Conservation (phyloP, 148 eudicot species). For the Selenicereus undatus region DNA sequence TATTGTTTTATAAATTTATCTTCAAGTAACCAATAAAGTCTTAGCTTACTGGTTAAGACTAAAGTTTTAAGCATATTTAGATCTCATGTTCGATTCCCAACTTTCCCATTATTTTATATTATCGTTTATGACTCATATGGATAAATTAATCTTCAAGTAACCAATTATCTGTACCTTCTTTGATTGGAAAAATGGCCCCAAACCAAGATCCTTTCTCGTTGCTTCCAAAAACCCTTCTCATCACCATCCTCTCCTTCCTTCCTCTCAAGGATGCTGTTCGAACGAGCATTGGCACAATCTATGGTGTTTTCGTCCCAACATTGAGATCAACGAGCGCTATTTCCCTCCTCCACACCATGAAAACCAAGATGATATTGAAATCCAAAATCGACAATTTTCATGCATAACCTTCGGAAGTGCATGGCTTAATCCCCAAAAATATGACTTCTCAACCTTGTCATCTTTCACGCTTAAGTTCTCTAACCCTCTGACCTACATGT, state of each 20-base stretch:
- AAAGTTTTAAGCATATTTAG: too few relatives aligned
- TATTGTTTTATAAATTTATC: too few relatives aligned
- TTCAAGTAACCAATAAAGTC: too few relatives aligned
- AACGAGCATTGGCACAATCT: constrained; percentile 24
- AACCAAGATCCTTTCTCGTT: constrained; percentile 8
- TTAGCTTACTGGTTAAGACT: too few relatives aligned
- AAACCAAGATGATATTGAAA: neutral
- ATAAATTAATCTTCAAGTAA: too few relatives aligned
- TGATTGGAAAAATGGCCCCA: neutral
- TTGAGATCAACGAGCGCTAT: constrained; percentile 25
- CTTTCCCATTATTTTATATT: too few relatives aligned
- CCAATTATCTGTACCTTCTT: too few relatives aligned
- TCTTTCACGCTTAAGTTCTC: constrained; percentile 32
- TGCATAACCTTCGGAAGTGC: neutral
- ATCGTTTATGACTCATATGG: too few relatives aligned
- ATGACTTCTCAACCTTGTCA: neutral
- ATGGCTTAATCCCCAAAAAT: neutral
- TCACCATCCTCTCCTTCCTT: constrained; percentile 31
- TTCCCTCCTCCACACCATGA: constrained; percentile 2
- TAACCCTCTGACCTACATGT: neutral
- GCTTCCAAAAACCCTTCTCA: constrained; percentile 18
- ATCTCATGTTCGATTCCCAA: too few relatives aligned
- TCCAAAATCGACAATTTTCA: neutral
- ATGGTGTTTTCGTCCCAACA: constrained; percentile 18
- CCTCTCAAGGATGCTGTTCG: constrained; percentile 38